Evolutionary conservation across 495 filamentous ascomycete genomes (phyloP).

Genomic region (Hamigera avellanea): DNA sequence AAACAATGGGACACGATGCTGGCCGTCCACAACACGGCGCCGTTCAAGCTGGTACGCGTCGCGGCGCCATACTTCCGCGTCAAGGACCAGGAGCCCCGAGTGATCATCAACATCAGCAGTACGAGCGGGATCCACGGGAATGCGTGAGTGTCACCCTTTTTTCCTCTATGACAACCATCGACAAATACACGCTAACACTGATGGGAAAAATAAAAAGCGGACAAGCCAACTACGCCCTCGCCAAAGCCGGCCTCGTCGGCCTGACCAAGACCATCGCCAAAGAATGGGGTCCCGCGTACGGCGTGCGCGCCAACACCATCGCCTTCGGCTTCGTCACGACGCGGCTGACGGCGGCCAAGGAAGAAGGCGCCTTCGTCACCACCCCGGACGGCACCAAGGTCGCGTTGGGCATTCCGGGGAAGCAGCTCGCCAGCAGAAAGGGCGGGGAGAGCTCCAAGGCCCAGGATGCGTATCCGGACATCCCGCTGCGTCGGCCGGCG

Average conservation of each 20-base stretch:
- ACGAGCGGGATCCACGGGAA: conserved; percentile 77
- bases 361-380: conserved; percentile 63
- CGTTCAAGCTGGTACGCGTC: conserved; percentile 69
- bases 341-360: conserved; percentile 68
- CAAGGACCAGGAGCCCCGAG: conserved; percentile 65
- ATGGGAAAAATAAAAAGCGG: conserved; percentile 27
- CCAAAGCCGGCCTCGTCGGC: conserved; percentile 70
- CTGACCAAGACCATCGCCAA: conserved; percentile 81
- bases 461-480: conserved; percentile 45
- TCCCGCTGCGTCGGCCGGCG: conserved; percentile 65
- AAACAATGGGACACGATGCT: conserved; percentile 87
- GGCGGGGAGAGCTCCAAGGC: conserved; percentile 18
- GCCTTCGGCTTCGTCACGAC: conserved; percentile 74
- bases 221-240: conserved; percentile 75
- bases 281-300: conserved; percentile 81
- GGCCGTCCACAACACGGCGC: conserved; percentile 66
- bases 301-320: conserved; percentile 72
- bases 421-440: conserved; percentile 33
- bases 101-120: conserved; percentile 70
- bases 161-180: not conserved
- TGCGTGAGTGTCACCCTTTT: conserved; percentile 33
- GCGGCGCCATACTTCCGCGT: conserved; percentile 80
- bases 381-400: conserved; percentile 67
- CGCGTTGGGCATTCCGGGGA: conserved; percentile 61
- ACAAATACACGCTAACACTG: not conserved